Evolutionary conservation across 2,329 filamentous ascomycete species (phyloP), one percentile per base, ranked within the genome.

Genomic region (Passalora sequoiae): DNA sequence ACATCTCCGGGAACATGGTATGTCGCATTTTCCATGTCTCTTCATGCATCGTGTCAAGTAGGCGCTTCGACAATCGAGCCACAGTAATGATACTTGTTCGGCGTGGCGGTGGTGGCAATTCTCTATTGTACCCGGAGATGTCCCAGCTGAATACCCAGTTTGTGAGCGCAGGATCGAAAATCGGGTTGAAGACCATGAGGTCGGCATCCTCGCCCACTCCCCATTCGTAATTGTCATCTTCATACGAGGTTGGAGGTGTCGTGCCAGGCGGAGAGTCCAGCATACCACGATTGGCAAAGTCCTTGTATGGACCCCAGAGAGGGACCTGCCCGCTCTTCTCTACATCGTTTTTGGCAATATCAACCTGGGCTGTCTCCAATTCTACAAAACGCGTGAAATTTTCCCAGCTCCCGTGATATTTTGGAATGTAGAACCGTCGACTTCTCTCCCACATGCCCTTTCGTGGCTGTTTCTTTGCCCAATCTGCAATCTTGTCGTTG

Each of bases 21-120:
- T 88, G 84, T 57, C 84, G 83, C 50, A 84, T 83, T 10, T 77
- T 74, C 50, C 83, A 71, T 40, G 85, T 86, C 62, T 89, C 86
- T 24, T 79, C 74, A 59, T 91, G 84, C 84, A 89, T 89, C 49
- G 81, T 75, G 53, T 86, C 76, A 24, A 91, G 70, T 2, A 91
- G 71, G 20, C 75, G 76, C 60, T 81, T 83, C 12, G 84, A 89
- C 6, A 87, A 70, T 40, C 86, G 79, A 1, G 83, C 81, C 51
- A 87, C 83, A 0, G 85, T 89, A 49, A 88, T 81, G 56, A 89
- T 85, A n/a, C 84, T 84, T 8, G 81, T 80, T 46, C 86, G 78
- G 41, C 85, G 80, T 9, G 85, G 84, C 1, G 85, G 76, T 32
- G 80, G 73, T 3, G 67, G 67, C 16, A 72, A 63, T 35, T 69